Conservation (phyloP, 1,284 basidiomycete genomes). For the Pulchroboletus neoregius region DNA sequence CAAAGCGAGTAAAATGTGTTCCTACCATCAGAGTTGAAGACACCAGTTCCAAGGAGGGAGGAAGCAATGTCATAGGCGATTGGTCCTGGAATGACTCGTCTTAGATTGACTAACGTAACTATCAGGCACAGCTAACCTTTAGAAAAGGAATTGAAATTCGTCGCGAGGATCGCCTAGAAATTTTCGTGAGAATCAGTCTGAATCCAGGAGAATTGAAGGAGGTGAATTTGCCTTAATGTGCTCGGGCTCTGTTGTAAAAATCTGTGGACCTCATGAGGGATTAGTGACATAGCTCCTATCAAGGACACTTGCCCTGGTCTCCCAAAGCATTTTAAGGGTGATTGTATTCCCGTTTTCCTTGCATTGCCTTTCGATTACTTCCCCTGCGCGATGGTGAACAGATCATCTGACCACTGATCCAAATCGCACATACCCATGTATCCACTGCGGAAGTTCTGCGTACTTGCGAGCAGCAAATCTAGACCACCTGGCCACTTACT, state of each 20-base stretch:
- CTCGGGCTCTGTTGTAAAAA: conserved; percentile 37
- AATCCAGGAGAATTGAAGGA: too few relatives aligned
- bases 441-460: conserved; percentile 27
- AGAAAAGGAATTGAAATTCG: conserved; percentile 41
- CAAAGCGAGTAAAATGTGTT: neutral
- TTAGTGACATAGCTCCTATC: neutral
- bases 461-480: conserved; percentile 24
- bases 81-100: conserved; percentile 17
- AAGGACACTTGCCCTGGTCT: conserved; percentile 27
- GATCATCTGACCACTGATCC: neutral
- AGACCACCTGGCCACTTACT: conserved; percentile 35
- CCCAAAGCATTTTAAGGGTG: conserved; percentile 31
- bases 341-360: conserved; percentile 31
- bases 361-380: conserved; percentile 20
- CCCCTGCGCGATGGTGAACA: conserved; percentile 25
- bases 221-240: conserved; percentile 40
- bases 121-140: conserved; percentile 34
- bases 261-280: conserved; percentile 11
- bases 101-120: conserved; percentile 7
- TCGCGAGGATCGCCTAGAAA: conserved; percentile 34
- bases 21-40: conserved; percentile 58
- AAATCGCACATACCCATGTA: conserved; percentile 34
- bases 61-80: conserved; percentile 26
- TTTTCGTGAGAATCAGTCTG: conserved; percentile 3
- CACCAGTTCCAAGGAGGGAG: conserved; percentile 48